phyloP scores from a whole-genome alignment of 768 basidiomycete genomes.

The Phylloporus arenicola region DNA sequence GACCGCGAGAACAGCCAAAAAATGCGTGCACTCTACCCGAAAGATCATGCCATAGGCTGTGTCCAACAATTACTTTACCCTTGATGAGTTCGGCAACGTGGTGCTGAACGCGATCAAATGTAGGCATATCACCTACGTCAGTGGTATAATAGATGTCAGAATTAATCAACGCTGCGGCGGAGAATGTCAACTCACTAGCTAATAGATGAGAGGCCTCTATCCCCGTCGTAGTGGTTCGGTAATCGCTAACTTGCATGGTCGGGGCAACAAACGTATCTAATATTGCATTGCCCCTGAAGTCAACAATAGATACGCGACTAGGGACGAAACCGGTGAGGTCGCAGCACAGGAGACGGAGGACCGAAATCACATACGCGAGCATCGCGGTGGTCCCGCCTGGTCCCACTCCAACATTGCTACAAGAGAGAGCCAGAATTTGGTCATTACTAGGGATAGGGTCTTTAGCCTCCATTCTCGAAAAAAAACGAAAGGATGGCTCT shows the following conservation, averaged over 20 bases:
- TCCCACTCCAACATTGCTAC: constrained; percentile 70
- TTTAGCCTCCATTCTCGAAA: constrained; percentile 28
- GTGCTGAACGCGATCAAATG: constrained; percentile 63
- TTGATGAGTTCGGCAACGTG: constrained; percentile 59
- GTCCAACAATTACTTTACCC: constrained; percentile 69
- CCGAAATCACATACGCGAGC: constrained; percentile 57
- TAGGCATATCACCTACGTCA: constrained; percentile 34
- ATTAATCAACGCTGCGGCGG: not conserved
- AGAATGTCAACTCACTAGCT: constrained; percentile 29
- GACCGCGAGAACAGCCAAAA: not conserved
- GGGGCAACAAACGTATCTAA: constrained; percentile 66
- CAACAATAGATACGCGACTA: constrained; percentile 50
- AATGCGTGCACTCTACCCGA: constrained; percentile 45
- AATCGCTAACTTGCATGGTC: constrained; percentile 65
- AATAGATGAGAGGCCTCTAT: constrained; percentile 40
- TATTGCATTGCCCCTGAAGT: constrained; percentile 52
- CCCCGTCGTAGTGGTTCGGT: constrained; percentile 61
- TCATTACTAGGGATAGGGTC: constrained; percentile 33
- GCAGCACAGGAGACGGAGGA: constrained; percentile 2
- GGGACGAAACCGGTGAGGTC: constrained; percentile 9
- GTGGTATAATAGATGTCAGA: constrained; percentile 1
- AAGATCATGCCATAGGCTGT: constrained; percentile 76
- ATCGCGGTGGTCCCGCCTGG: constrained; percentile 78
- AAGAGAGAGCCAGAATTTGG: constrained; percentile 57
- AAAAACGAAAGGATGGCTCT: constrained; percentile 3